Percentiles rank a stretch among this genome's conserved stretches.
Evolutionary conservation across 257 asterid species (phyloP).

Genomic region (Jacaranda mimosifolia): DNA sequence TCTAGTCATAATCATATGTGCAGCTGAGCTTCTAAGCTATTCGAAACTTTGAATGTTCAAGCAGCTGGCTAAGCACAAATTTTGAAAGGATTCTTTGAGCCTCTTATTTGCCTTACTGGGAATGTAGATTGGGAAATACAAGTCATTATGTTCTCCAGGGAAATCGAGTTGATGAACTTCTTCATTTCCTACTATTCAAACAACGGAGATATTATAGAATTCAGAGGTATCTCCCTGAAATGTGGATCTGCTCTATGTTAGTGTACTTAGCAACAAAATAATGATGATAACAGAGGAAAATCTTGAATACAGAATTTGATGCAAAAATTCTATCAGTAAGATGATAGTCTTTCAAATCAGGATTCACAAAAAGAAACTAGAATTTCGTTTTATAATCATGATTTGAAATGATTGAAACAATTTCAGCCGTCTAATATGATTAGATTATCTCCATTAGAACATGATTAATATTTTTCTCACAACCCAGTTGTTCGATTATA

Average conservation of each 20-base stretch:
- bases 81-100: too few relatives aligned
- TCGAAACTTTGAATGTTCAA: neutral
- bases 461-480: neutral
- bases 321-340: neutral
- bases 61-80: neutral
- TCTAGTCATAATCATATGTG: neutral
- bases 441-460: neutral
- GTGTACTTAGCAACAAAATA: neutral
- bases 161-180: neutral
- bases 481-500: neutral
- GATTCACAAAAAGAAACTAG: too few relatives aligned
- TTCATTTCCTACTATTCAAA: neutral
- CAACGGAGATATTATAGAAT: neutral
- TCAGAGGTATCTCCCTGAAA: neutral
- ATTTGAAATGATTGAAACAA: neutral
- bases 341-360: too few relatives aligned
- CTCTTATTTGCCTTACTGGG: neutral
- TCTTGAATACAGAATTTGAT: neutral
- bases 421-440: neutral
- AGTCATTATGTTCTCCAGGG: conserved; percentile 8
- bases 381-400: neutral
- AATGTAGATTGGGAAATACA: neutral
- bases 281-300: neutral
- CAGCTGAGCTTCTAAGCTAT: neutral
- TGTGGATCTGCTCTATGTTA: neutral